These are phyloP conservation scores for Ceratocystis alfenasii DNA, from an alignment of 2,329 filamentous ascomycete genomes.

Conservation along the genomic window DNA sequence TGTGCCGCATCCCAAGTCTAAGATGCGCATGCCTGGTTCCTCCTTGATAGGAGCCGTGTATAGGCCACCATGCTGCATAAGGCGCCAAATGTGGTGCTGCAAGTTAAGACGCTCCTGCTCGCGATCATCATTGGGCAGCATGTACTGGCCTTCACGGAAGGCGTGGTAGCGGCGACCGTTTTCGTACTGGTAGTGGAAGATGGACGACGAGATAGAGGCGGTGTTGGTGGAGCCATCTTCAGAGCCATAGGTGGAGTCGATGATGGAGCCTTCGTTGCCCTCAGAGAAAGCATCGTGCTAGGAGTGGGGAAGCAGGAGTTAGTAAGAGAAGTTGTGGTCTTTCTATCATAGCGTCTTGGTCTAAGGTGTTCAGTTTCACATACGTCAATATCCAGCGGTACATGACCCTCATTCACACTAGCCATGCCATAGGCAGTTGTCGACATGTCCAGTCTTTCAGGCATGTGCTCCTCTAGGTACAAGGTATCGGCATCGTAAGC, in stretches of 20 bases:
- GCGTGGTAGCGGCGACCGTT: conserved; percentile 40
- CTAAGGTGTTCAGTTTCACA: neutral
- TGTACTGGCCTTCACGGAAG: conserved; percentile 35
- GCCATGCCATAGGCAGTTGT: conserved; percentile 20
- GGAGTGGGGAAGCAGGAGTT: neutral
- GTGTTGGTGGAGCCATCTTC: conserved; percentile 28
- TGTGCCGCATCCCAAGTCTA: conserved; percentile 50
- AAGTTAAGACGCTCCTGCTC: conserved; percentile 45
- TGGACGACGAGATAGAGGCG: conserved; percentile 33
- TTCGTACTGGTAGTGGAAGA: conserved; percentile 36
- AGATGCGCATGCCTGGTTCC: conserved; percentile 31
- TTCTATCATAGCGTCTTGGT: neutral
- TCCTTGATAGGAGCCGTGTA: conserved; percentile 36
- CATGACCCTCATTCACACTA: conserved; percentile 17
- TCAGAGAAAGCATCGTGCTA: conserved; percentile 19
- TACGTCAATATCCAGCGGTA: conserved; percentile 20
- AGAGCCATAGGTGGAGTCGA: conserved; percentile 31
- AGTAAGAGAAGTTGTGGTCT: neutral
- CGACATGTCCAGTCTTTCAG: conserved; percentile 19
- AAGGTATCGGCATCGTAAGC: conserved; percentile 20
- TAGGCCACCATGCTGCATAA: conserved; percentile 35
- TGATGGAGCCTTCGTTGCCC: conserved; percentile 12
- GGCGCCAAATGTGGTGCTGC: conserved; percentile 42
- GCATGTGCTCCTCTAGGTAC: conserved; percentile 22
- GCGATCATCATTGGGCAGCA: conserved; percentile 40